Evolutionary conservation across 305 asterid genomes (phyloP).

Genomic region (Rubia tinctorum): DNA sequence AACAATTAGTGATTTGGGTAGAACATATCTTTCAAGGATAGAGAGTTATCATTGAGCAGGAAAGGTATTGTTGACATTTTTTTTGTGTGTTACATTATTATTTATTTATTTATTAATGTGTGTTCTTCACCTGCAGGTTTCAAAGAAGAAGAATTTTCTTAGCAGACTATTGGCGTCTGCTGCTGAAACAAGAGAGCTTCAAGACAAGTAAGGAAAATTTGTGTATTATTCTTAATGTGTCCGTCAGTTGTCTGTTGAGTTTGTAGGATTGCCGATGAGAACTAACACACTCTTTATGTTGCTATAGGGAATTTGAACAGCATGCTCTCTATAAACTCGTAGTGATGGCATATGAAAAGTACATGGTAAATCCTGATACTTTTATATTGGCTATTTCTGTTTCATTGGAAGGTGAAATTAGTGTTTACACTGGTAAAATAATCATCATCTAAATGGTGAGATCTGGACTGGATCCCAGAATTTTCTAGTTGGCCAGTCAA

Average conservation of each 20-base stretch:
- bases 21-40: not conserved
- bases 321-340: slow-evolving; percentile 74
- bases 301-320: slow-evolving; percentile 71
- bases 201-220: slow-evolving; percentile 53
- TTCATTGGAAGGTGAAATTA: not conserved
- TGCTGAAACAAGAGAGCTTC: slow-evolving; percentile 60
- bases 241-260: slow-evolving; percentile 16
- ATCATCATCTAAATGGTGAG: not conserved
- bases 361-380: slow-evolving; percentile 60
- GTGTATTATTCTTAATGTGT: slow-evolving; percentile 14
- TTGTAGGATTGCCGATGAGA: slow-evolving; percentile 21
- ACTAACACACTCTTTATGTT: slow-evolving; percentile 25
- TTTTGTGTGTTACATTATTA: slow-evolving; percentile 12
- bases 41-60: not conserved
- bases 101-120: slow-evolving; percentile 21
- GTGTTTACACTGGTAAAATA: not conserved
- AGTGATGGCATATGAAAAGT: slow-evolving; percentile 79
- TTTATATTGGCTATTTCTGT: slow-evolving; percentile 12
- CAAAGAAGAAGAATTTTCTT: slow-evolving; percentile 58
- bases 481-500: not conserved
- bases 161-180: slow-evolving; percentile 54
- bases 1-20: not conserved
- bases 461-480: slow-evolving; percentile 4
- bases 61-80: not conserved
- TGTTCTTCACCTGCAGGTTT: slow-evolving; percentile 47